Evolutionary conservation across 2,329 filamentous ascomycete species (phyloP).

Genomic region (Colletotrichum melonis): DNA sequence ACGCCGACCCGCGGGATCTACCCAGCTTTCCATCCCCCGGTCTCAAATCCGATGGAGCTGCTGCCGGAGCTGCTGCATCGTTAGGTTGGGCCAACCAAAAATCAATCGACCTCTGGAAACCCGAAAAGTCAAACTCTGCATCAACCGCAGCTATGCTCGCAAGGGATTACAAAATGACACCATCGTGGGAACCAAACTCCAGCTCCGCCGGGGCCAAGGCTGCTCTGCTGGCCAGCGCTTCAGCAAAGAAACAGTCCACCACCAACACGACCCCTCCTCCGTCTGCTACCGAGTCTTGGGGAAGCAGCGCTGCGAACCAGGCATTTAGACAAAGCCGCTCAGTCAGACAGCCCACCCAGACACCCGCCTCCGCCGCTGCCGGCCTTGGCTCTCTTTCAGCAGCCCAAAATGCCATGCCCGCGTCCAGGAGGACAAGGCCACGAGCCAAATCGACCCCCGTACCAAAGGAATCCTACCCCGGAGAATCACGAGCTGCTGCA

Average conservation of each 20-base stretch:
- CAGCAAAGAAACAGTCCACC: slow-evolving; percentile 48
- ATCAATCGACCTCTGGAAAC: slow-evolving; percentile 73
- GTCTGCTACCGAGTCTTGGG: slow-evolving; percentile 57
- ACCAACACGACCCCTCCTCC: slow-evolving; percentile 55
- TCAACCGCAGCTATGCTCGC: slow-evolving; percentile 54
- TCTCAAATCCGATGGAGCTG: slow-evolving; percentile 65
- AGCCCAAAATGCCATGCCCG: slow-evolving; percentile 79
- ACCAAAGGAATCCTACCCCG: slow-evolving; percentile 60
- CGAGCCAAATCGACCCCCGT: slow-evolving; percentile 74
- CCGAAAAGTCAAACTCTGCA: slow-evolving; percentile 66
- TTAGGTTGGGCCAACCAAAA: slow-evolving; percentile 79
- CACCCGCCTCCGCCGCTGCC: slow-evolving; percentile 41
- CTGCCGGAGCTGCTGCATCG: slow-evolving; percentile 79
- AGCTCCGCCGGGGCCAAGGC: slow-evolving; percentile 79
- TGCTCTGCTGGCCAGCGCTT: slow-evolving; percentile 70
- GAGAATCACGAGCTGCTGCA: slow-evolving; percentile 68
- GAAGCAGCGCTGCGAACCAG: slow-evolving; percentile 76
- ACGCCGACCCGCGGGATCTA: slow-evolving; percentile 78
- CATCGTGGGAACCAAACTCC: slow-evolving; percentile 71
- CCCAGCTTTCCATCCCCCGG: slow-evolving; percentile 80
- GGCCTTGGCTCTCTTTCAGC: slow-evolving; percentile 73
- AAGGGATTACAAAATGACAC: slow-evolving; percentile 54
- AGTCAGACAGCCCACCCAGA: slow-evolving; percentile 45
- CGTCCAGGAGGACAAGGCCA: slow-evolving; percentile 58
- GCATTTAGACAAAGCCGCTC: slow-evolving; percentile 64